Base-by-base conservation (phyloP, 805 yeast genomes). In the Vanderwaltozyma yarrowii region DNA sequence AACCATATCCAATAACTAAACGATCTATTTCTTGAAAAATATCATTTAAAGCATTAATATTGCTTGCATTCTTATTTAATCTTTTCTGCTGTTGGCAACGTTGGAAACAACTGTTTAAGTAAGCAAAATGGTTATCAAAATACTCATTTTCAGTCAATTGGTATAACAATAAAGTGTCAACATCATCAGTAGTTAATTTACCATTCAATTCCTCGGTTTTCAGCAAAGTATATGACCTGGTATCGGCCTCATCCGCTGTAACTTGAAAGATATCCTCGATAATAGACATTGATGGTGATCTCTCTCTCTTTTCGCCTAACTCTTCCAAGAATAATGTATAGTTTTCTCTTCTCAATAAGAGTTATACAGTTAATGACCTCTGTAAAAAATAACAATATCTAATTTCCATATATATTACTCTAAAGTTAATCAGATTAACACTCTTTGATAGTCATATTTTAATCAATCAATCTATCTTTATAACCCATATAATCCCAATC, bases 1-100 rank as follows among this genome's bases (percentile, higher is more conserved):
- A 62, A 0, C 84, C 86, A 57, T 78, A 83, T 19, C 81, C 76
- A 12, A 57, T 47, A 8, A 56, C 50, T 24, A 54, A 38, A 33
- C 56, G 38, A 33, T 72, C 67, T 18, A 73, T 60, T 41, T 75
- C 76, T 39, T 69, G 65, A 36, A 76, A 58, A 6, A 75, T 40
- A 5, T 49, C 50, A 18, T 37, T 41, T 2, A 63, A 27, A 42
- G 74, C 73, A 13, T 50, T 50, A 1, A 56, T 55, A 38, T 61
- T 59, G 40, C 3, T 64, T 54, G 41, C 70, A 68, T 47, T 68
- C 70, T 33, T 61, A 54, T 41, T 65, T 60, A 66, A 41, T 45
- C 79, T 64, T 50, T 65, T 76, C 29, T 42, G 50, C 26, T 49
- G 52, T 32, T 55, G 59, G 32, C 53, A 52, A n/a, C 58, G 49